Evolutionary conservation across 1,284 basidiomycete genomes (phyloP).

Genomic region (Coriolopsis trogii): DNA sequence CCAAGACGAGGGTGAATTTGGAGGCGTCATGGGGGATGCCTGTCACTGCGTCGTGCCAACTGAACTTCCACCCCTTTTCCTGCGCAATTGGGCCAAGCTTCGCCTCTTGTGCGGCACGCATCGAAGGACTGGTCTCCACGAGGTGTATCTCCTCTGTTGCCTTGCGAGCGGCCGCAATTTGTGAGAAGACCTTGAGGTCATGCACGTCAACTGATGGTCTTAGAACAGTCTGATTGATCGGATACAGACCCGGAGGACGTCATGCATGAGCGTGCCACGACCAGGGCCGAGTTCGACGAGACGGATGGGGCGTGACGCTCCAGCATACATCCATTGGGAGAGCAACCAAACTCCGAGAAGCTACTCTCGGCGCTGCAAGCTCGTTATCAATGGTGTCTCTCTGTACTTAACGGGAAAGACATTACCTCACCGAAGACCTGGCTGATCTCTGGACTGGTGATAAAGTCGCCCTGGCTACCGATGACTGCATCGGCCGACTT

Average conservation of each 20-base stretch:
- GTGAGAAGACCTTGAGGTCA: conserved; percentile 53
- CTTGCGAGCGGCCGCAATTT: conserved; percentile 45
- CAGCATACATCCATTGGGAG: conserved; percentile 73
- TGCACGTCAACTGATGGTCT: conserved; percentile 12
- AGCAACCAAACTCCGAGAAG: conserved; percentile 87
- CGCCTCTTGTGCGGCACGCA: conserved; percentile 68
- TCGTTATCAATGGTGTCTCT: conserved; percentile 41
- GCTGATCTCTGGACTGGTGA: conserved; percentile 95
- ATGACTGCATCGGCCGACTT: conserved; percentile 76
- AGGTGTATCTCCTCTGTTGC: conserved; percentile 67
- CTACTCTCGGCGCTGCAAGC: conserved; percentile 45
- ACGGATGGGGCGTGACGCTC: conserved; percentile 57
- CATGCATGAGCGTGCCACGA: conserved; percentile 88
- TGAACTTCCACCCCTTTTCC: conserved; percentile 42
- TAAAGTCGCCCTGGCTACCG: conserved; percentile 90
- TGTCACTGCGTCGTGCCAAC: conserved; percentile 81
- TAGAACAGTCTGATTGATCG: not conserved
- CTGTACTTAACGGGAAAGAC: not conserved
- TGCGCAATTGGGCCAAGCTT: conserved; percentile 45
- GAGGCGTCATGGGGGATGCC: conserved; percentile 59
- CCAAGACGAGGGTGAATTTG: conserved; percentile 85
- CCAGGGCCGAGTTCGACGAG: conserved; percentile 95
- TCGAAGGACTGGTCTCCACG: conserved; percentile 77
- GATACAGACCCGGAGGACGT: conserved; percentile 80
- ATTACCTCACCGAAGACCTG: conserved; percentile 96